A percentile compares a stretch with the other conserved stretches of the same genome.
Conservation (phyloP, 2,329 filamentous ascomycete species). For the Fusarium drepaniforme region DNA sequence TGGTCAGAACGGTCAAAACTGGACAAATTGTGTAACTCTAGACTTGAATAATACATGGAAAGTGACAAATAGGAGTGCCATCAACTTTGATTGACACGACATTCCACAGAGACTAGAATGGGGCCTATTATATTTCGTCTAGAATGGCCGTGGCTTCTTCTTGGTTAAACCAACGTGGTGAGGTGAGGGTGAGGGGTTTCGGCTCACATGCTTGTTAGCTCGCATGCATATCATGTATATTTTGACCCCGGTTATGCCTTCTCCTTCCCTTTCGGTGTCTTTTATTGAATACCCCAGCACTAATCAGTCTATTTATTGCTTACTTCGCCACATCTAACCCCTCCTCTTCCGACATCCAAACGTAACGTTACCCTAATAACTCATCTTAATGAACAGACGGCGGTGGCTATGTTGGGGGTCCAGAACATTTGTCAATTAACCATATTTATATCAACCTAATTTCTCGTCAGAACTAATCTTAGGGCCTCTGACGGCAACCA, state of each 20-base stretch:
- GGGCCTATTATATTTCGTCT: no score
- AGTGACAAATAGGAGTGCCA: no score
- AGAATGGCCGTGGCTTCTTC: no score
- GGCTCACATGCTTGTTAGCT: neutral
- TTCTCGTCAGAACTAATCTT: neutral
- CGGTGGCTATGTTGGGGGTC: neutral
- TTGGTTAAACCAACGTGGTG: no score
- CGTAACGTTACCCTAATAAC: neutral
- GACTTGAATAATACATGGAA: neutral
- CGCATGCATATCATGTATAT: neutral
- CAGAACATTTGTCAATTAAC: neutral
- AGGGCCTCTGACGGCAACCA: neutral
- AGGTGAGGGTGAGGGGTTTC: neutral
- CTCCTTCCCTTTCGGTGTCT: neutral
- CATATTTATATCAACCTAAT: neutral
- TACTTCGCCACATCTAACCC: neutral
- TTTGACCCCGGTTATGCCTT: neutral
- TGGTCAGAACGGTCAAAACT: conserved; percentile 11
- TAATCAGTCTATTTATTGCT: neutral
- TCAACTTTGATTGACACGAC: neutral
- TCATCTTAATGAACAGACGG: neutral
- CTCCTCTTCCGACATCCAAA: neutral
- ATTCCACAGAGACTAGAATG: neutral
- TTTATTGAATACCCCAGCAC: neutral
- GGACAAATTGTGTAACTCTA: conserved; percentile 1